phyloP scores from a whole-genome alignment of 352 stramenopile species.

The Pythium periplocum region DNA sequence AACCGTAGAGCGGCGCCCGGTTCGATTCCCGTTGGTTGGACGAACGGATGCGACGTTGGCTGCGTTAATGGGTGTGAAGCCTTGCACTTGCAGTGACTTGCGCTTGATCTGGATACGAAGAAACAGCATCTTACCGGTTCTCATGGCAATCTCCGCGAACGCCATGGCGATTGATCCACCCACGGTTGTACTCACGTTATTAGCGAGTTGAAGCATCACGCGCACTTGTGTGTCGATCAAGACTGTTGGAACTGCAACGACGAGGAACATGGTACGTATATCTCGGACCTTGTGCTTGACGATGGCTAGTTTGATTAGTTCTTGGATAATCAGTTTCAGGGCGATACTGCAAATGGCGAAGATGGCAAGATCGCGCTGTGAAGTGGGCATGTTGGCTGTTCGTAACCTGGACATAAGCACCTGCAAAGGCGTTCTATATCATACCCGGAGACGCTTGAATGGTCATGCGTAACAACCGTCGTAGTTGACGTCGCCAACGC shows the following conservation, averaged over 20 bases:
- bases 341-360: conserved; percentile 23
- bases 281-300: conserved; percentile 11
- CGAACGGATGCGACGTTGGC: neutral
- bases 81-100: neutral
- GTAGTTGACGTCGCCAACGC: conserved; percentile 17
- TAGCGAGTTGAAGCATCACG: conserved; percentile 5
- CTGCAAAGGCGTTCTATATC: neutral
- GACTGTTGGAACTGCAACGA: conserved; percentile 1
- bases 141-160: conserved; percentile 23
- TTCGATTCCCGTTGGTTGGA: neutral
- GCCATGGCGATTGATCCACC: conserved; percentile 25
- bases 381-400: neutral
- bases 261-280: conserved; percentile 2
- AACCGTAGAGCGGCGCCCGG: no score
- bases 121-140: conserved; percentile 13
- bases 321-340: conserved; percentile 27
- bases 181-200: conserved; percentile 17
- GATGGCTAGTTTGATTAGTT: conserved; percentile 18
- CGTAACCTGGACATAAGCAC: neutral
- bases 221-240: conserved; percentile 6
- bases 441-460: no score
- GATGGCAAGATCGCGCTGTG: neutral
- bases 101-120: neutral
- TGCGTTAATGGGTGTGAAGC: neutral
- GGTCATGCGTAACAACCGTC: no score